Base-by-base conservation (phyloP, 495 filamentous ascomycete species). In the Hypoxylon trugodes region DNA sequence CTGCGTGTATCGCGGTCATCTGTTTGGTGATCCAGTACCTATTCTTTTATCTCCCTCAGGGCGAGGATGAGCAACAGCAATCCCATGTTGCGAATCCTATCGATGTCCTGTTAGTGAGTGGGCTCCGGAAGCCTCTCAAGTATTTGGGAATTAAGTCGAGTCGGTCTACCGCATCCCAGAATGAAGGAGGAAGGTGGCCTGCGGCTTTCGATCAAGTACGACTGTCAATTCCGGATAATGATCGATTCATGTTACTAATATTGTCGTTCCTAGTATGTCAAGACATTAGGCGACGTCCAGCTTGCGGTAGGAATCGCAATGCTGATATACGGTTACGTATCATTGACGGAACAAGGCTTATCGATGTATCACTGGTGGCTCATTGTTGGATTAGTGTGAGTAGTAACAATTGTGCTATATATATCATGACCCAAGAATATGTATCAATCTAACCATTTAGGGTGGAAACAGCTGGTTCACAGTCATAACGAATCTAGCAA, bases 361-460 rank as follows among this genome's bases (percentile, higher is more conserved):
- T 64, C 59, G 18, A 57, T 68, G 49, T 68, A 68, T 46, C 54
- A 64, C 25, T 68, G 65, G 65, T 68, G 65, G 65, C 65, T 68
- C n/a, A 63, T 68, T 33, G 46, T 68, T 24, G 65, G 65, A 46
- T 40, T 68, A 9, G 41, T 42, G 64, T 67, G 54, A 67, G 64
- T 62, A 62, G 15, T 22, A 37, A n/a, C 50, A 36, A 38, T 16
- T 19, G 8, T 26, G n/a, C 15, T 19, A 25, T 22, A 7, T 48
- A 10, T 19, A n/a, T 45, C 33, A 16, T 26, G 4, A 1, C 36
- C 26, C 19, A 42, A 48, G 41, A 54, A 32, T 6, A 22, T 22
- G 5, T 38, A 13, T 32, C 30, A 4, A 40, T 59, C 59, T 58
- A 48, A 38, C 40, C 24, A 6, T 3, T 18, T 37, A n/a, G n/a